A percentile compares a stretch with the other conserved stretches of the same genome.
Evolutionary conservation across 2,329 filamentous ascomycete species (phyloP).

Genomic region (Camptophora hylomeconis): DNA sequence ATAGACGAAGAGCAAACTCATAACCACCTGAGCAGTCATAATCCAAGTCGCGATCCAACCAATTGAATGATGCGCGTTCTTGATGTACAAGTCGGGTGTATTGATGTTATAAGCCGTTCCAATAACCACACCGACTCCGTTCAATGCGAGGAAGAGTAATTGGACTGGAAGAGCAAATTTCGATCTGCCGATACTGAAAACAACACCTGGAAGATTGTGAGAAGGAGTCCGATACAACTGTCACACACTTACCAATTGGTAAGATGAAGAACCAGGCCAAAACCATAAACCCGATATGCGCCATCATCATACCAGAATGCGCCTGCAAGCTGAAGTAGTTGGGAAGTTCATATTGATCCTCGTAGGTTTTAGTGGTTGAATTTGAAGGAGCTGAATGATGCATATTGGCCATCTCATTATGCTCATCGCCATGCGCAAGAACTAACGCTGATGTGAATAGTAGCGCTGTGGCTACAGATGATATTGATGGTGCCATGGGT

Average conservation of each 20-base stretch:
- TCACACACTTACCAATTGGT: slow-evolving; percentile 50
- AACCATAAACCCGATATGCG: slow-evolving; percentile 59
- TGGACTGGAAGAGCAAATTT: slow-evolving; percentile 58
- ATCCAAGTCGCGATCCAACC: slow-evolving; percentile 75
- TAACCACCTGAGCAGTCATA: slow-evolving; percentile 53
- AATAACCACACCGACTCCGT: slow-evolving; percentile 51
- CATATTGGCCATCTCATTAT: slow-evolving; percentile 12
- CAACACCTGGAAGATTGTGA: slow-evolving; percentile 50
- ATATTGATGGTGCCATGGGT: too few relatives aligned
- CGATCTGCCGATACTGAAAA: slow-evolving; percentile 74
- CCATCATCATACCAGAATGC: slow-evolving; percentile 41
- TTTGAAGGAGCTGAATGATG: slow-evolving; percentile 12
- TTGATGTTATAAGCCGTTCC: slow-evolving; percentile 62
- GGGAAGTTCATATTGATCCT: slow-evolving; percentile 19
- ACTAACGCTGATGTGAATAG: slow-evolving; percentile 10
- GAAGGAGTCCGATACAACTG: slow-evolving; percentile 1
- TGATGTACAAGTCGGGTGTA: slow-evolving; percentile 74
- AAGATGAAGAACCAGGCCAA: slow-evolving; percentile 60
- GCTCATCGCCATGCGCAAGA: slow-evolving; percentile 13
- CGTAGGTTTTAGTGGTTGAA: slow-evolving; percentile 9
- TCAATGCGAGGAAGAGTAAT: slow-evolving; percentile 51
- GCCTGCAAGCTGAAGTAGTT: slow-evolving; percentile 28
- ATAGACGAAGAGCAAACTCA: slow-evolving; percentile 53
- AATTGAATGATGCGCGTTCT: slow-evolving; percentile 77
- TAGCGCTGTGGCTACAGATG: slow-evolving; percentile 17